Evolutionary conservation across 2,329 filamentous ascomycete species (phyloP).

Genomic region (Botrytis galanthina): DNA sequence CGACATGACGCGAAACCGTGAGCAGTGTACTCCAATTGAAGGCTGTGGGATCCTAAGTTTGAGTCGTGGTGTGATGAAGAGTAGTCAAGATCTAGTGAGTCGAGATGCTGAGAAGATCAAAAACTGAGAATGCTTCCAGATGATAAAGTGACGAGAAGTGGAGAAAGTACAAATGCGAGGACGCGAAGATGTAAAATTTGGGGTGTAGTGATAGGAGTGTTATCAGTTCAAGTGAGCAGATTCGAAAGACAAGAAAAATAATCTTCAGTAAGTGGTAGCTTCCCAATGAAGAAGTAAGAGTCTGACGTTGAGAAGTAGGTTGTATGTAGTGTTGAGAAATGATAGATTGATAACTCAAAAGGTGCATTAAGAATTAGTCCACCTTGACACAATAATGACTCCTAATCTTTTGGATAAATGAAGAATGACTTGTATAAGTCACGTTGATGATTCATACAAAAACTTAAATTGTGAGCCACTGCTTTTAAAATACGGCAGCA

Average conservation of each 20-base stretch:
- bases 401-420: rapidly evolving
- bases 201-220: too few species aligned
- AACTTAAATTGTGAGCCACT: not conserved
- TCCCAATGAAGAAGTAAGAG: not conserved
- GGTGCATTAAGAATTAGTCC: not conserved
- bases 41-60: not conserved
- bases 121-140: not conserved
- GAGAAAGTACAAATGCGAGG: not conserved
- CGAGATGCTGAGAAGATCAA: not conserved
- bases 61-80: not conserved
- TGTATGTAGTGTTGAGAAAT: not conserved
- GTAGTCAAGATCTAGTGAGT: not conserved
- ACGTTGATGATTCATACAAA: not conserved
- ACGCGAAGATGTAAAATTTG: not conserved
- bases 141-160: not conserved
- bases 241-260: not conserved
- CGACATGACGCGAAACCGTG: not conserved
- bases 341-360: not conserved
- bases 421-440: not conserved
- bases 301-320: not conserved
- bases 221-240: too few species aligned
- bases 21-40: not conserved
- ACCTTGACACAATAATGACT: not conserved
- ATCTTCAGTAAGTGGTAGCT: not conserved
- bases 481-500: not conserved